phyloP scores from a whole-genome alignment of 164 flowering plant species.

The Echeveria elegans region DNA sequence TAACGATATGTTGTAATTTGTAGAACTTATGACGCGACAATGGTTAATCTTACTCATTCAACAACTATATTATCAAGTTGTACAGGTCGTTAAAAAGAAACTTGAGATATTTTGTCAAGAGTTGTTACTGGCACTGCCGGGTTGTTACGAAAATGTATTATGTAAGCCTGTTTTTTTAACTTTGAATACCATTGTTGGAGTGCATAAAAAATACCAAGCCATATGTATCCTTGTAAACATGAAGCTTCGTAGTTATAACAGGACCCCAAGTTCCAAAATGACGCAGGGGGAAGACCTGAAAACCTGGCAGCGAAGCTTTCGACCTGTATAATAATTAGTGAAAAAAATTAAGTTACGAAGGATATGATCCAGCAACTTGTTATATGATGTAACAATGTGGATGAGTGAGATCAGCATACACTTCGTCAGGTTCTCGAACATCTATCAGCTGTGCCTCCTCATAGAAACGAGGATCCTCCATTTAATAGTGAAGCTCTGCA shows the following conservation, averaged over 20 bases:
- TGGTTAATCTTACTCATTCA: too few relatives aligned
- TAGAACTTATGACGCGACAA: too few relatives aligned
- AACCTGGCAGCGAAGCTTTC: constrained; percentile 70
- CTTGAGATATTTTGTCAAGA: too few relatives aligned
- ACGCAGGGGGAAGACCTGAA: constrained; percentile 79
- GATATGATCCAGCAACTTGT: not conserved
- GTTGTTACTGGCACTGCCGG: too few relatives aligned
- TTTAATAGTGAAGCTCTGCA: too few relatives aligned
- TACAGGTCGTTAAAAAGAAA: too few relatives aligned
- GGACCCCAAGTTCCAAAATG: constrained; percentile 91
- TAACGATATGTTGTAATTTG: too few relatives aligned
- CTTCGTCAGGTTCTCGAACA: too few relatives aligned
- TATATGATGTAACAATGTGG: not conserved
- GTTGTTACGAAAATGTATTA: not conserved
- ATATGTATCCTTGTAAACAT: constrained; percentile 70
- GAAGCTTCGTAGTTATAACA: constrained; percentile 57
- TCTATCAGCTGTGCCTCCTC: too few relatives aligned
- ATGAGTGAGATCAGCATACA: too few relatives aligned
- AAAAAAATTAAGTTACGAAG: not conserved
- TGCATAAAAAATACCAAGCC: constrained; percentile 49
- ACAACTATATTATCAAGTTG: too few relatives aligned
- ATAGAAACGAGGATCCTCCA: too few relatives aligned
- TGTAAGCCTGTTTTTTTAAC: not conserved
- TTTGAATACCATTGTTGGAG: not conserved
- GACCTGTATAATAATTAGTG: constrained; percentile 32